Base-by-base conservation (phyloP, 2,329 filamentous ascomycete genomes). In the Myriosclerotinia duriaeana region DNA sequence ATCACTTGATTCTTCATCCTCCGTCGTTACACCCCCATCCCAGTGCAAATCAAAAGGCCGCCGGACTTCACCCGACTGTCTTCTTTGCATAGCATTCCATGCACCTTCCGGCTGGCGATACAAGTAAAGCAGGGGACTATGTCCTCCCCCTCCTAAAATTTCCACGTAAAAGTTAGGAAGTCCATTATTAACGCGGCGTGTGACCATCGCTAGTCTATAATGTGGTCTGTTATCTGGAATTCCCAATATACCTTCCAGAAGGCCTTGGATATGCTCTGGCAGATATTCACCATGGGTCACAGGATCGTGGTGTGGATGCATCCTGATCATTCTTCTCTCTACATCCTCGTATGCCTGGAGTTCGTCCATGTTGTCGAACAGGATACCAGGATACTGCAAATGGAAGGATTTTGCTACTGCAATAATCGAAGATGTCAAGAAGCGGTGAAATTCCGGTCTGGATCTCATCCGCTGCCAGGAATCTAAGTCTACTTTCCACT, bases 341-440 rank as follows among this genome's bases (percentile, higher is more conserved):
- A 50, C 0, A 26, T 20, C 8, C 3, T 50, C 34, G n/a, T 26
- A 61, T 7, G n/a, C 44, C n/a, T 38, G 42, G 14, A 12, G 4
- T 50, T 5, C 34, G 17, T 1, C 20, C 1, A 38, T 26, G 0
- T 40, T 11, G 14, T 12, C 4, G 12, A 36, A 22, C 8, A 50
- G 15, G 11, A 50, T 2, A 7, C 44, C 34, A 14, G 58, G 44
- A 61, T 26, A 61, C 46, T 61, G 58, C 20, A 14, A 61, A 9
- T 38, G n/a, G 8, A 61, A 50, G n/a, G 58, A 61, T 20, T 9
- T 15, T 50, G 34, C 58, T 17, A 61, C 34, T 61, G 58, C 58
- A 26, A 7, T 26, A 17, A 61, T 38, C 15, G 30, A 17, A 38
- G 34, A 50, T 20, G 3, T 20, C 20, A n/a, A 20, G 3, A 20